Percentiles rank a stretch among this genome's conserved stretches.
phyloP scores from a whole-genome alignment of 345 rosid genomes.

The Populus alba region DNA sequence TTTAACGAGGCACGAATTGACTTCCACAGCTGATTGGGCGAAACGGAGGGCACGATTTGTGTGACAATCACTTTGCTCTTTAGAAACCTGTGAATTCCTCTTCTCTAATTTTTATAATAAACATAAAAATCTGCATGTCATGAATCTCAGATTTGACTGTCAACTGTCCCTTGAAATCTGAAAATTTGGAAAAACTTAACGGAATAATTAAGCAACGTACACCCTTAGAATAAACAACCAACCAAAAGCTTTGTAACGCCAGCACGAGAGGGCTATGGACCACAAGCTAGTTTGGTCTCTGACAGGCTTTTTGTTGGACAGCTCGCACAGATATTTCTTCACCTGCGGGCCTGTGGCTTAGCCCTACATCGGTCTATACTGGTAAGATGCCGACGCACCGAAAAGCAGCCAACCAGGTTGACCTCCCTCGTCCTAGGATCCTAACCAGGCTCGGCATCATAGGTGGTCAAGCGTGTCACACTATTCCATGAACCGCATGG shows the following conservation, averaged over 20 bases:
- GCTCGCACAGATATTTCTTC: not conserved
- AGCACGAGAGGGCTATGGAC: not conserved
- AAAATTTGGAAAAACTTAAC: not conserved
- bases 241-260: not conserved
- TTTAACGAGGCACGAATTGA: no score
- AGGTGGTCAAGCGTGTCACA: not conserved
- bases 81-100: not conserved
- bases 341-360: not conserved
- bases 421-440: not conserved
- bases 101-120: not conserved
- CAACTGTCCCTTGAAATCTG: not conserved
- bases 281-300: not conserved
- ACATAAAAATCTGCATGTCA: not conserved
- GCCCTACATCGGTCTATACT: not conserved
- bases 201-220: not conserved
- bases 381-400: not conserved
- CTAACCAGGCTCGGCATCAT: not conserved
- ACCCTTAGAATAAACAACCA: constrained; percentile 6
- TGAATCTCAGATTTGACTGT: not conserved
- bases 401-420: not conserved
- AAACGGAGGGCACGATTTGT: constrained; percentile 2
- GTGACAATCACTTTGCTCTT: not conserved
- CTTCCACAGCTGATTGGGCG: no score
- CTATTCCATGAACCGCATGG: constrained; percentile 10
- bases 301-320: not conserved